phyloP scores from a whole-genome alignment of 306 rosid genomes.

The Herpetospermum pedunculosum region DNA sequence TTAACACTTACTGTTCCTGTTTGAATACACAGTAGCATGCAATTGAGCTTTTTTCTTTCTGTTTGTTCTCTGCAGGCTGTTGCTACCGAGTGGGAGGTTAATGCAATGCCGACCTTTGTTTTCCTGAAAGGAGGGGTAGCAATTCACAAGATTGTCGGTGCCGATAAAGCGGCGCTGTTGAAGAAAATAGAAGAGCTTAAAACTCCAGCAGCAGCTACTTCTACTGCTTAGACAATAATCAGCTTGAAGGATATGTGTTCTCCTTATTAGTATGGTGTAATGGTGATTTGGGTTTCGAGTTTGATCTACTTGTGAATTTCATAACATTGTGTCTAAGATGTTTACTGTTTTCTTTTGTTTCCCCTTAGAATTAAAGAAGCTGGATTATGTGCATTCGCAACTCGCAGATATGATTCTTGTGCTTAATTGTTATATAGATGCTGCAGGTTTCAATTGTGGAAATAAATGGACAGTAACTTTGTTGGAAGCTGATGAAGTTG shows the following conservation, averaged over 20 bases:
- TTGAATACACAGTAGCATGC: not conserved
- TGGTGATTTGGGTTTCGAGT: not conserved
- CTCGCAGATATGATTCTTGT: not conserved
- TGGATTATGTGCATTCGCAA: not conserved
- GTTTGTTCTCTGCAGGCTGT: constrained; percentile 19
- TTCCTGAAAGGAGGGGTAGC: constrained; percentile 22
- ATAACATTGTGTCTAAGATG: not conserved
- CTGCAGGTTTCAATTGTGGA: not conserved
- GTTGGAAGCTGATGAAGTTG: not conserved
- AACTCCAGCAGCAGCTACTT: not conserved
- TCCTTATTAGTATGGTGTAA: not conserved
- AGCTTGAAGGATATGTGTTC: not conserved
- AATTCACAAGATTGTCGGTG: constrained; percentile 3
- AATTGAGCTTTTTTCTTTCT: not conserved
- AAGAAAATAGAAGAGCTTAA: not conserved
- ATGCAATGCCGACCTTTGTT: constrained; percentile 55
- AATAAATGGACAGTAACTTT: not conserved
- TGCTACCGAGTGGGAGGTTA: constrained; percentile 23
- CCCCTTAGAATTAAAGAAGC: not conserved
- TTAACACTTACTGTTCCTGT: not conserved
- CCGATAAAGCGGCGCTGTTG: constrained; percentile 26
- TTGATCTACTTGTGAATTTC: not conserved
- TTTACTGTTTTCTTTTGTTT: not conserved
- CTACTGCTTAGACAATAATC: not conserved
- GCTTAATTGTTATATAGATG: not conserved